Percentiles rank a stretch among this genome's conserved stretches.
These are phyloP conservation scores for Pisolithus thermaeus DNA, from an alignment of 1,284 basidiomycete genomes.

Conservation along the genomic window DNA sequence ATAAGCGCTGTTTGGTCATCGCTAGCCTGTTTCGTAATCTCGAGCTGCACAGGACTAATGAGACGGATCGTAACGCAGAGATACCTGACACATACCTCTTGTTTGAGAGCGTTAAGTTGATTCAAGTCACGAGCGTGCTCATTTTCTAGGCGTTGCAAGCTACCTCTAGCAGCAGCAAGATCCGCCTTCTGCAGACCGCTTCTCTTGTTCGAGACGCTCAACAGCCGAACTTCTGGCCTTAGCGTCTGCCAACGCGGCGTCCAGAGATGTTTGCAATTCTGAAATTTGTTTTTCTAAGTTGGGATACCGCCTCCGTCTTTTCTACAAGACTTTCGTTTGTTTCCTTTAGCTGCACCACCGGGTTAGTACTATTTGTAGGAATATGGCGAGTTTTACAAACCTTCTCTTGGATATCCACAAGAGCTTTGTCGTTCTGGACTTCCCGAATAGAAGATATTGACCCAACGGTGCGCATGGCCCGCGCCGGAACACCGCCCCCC, in stretches of 20 bases:
- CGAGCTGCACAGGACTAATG: conserved; percentile 39
- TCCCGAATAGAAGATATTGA: conserved; percentile 70
- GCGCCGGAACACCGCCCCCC: conserved; percentile 24
- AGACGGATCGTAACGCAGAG: not conserved
- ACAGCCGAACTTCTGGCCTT: conserved; percentile 40
- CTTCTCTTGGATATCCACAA: conserved; percentile 57
- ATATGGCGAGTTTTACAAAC: conserved; percentile 29
- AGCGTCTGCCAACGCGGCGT: conserved; percentile 41
- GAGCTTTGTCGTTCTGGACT: conserved; percentile 50
- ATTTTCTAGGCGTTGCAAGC: conserved; percentile 37
- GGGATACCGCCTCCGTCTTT: conserved; percentile 43
- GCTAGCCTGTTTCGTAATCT: conserved; percentile 38
- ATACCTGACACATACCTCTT: conserved; percentile 40
- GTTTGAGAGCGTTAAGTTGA: conserved; percentile 36
- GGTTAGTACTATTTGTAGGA: conserved; percentile 8
- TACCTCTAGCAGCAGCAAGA: conserved; percentile 38
- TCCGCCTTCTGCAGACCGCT: conserved; percentile 46
- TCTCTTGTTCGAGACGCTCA: conserved; percentile 45
- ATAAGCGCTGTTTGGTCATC: conserved; percentile 41
- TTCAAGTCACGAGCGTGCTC: conserved; percentile 35
- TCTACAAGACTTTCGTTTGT: conserved; percentile 45
- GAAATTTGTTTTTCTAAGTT: conserved; percentile 49
- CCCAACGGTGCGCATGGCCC: conserved; percentile 39
- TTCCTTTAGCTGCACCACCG: conserved; percentile 47
- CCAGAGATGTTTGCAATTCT: conserved; percentile 46